Conservation (phyloP, 2,329 filamentous ascomycete species). For the Colletotrichum sp. region DNA sequence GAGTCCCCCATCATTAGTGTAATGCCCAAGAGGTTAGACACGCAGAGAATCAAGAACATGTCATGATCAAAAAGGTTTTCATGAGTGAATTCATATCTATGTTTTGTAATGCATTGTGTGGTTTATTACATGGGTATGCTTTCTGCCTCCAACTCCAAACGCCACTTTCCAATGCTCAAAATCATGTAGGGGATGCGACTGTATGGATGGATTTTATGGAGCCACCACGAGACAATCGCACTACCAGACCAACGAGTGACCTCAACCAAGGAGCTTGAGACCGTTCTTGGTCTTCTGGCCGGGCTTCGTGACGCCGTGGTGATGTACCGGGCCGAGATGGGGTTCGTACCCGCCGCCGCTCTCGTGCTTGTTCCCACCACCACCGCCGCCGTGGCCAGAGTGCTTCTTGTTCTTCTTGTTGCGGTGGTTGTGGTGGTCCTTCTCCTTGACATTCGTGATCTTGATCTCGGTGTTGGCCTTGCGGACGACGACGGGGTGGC, state of each 20-base stretch:
- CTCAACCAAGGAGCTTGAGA: slow-evolving; percentile 63
- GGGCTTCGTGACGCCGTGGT: slow-evolving; percentile 63
- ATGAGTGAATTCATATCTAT: not conserved
- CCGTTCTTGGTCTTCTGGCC: slow-evolving; percentile 73
- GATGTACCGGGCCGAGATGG: slow-evolving; percentile 52
- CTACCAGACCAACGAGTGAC: no score
- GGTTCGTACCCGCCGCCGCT: slow-evolving; percentile 52
- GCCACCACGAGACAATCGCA: no score
- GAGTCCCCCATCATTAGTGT: not conserved
- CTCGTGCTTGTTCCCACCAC: slow-evolving; percentile 35
- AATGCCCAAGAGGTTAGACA: not conserved
- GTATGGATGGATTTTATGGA: no score
- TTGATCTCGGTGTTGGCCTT: slow-evolving; percentile 93
- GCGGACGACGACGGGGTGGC: slow-evolving; percentile 86
- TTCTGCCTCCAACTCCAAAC: not conserved
- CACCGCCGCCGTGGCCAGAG: slow-evolving; percentile 27
- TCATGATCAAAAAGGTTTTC: not conserved
- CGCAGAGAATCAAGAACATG: not conserved
- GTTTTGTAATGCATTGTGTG: not conserved
- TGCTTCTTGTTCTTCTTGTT: slow-evolving; percentile 36
- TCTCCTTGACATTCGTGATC: slow-evolving; percentile 65
- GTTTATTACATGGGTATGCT: not conserved
- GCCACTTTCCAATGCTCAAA: not conserved
- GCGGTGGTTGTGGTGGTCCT: slow-evolving; percentile 30
- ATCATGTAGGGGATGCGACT: no score